phyloP scores from a whole-genome alignment of 352 stramenopile genomes.

The Phytopythium delawarense region DNA sequence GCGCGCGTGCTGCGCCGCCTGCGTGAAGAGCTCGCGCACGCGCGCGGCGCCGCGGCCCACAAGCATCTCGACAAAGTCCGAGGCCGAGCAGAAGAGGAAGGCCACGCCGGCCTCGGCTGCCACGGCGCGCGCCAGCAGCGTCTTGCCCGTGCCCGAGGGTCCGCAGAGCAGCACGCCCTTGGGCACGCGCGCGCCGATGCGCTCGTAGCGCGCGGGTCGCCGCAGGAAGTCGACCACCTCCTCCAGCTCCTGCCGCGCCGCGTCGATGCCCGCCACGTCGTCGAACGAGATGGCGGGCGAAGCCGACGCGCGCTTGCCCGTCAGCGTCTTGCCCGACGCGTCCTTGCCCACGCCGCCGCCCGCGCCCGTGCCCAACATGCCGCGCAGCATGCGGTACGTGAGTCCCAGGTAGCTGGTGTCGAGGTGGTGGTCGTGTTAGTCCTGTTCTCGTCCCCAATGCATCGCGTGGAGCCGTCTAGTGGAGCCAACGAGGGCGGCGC shows the following conservation, averaged over 20 bases:
- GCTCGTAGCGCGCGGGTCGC: conserved; percentile 87
- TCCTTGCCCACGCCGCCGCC: conserved; percentile 62
- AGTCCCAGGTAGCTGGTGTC: conserved; percentile 83
- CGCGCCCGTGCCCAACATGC: conserved; percentile 48
- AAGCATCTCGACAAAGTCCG: conserved; percentile 98
- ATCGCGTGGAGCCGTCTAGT: no score
- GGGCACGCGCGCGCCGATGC: conserved; percentile 91
- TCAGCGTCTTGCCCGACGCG: conserved; percentile 40
- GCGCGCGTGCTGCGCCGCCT: conserved; percentile 91
- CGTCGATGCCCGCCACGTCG: conserved; percentile 93
- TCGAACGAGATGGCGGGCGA: conserved; percentile 79
- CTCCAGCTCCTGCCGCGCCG: conserved; percentile 91
- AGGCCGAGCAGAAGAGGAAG: conserved; percentile 95
- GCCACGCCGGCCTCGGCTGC: conserved; percentile 92
- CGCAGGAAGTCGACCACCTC: conserved; percentile 95
- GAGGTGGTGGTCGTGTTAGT: no score
- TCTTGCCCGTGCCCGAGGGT: conserved; percentile 94
- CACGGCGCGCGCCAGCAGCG: conserved; percentile 89
- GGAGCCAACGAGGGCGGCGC: background rate
- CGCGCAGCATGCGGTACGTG: conserved; percentile 80
- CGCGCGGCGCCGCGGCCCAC: conserved; percentile 92
- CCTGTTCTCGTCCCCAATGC: no score
- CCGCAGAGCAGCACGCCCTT: conserved; percentile 93
- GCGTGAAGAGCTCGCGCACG: conserved; percentile 92
- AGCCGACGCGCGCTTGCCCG: conserved; percentile 10